A percentile compares a stretch with the other conserved stretches of the same genome.
Evolutionary conservation across 2,329 filamentous ascomycete genomes (phyloP).

Genomic region (Calonectria crousiana): DNA sequence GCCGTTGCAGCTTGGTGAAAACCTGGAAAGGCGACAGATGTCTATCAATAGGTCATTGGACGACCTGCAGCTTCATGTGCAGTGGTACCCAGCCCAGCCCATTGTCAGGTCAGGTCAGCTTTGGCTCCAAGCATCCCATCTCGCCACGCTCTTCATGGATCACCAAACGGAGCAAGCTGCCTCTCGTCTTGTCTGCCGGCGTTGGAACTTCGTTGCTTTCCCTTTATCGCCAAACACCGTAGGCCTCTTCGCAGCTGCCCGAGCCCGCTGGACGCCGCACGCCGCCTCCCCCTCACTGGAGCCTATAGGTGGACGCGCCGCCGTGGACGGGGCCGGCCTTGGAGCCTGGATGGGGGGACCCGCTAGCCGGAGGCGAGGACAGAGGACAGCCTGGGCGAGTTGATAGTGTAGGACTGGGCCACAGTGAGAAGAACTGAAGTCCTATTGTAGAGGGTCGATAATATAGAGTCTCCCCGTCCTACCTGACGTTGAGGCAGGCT

Average conservation of each 20-base stretch:
- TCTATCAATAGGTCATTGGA: conserved; percentile 15
- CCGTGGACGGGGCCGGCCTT: conserved; percentile 29
- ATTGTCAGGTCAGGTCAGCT: background rate
- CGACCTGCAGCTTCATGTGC: conserved; percentile 1
- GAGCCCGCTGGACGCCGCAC: conserved; percentile 25
- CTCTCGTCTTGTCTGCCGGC: background rate
- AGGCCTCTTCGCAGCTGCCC: background rate
- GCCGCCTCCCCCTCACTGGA: conserved; percentile 12
- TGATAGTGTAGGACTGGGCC: conserved; percentile 20
- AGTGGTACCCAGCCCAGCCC: conserved; percentile 11
- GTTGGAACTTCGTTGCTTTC: background rate
- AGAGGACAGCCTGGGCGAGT: background rate
- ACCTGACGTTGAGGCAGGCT: background rate
- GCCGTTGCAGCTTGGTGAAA: background rate
- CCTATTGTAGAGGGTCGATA: background rate
- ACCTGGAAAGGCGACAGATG: background rate
- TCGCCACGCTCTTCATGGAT: background rate
- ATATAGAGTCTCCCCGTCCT: background rate
- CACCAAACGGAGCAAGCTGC: background rate
- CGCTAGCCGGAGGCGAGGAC: conserved; percentile 5
- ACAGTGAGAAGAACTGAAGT: background rate
- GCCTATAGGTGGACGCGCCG: background rate
- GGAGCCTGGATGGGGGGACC: conserved; percentile 6
- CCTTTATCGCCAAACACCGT: background rate
- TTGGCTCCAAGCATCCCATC: background rate